Evolutionary conservation across 768 basidiomycete species (phyloP), one percentile per base, ranked within the genome.

Genomic region (Termitomyces sp.): DNA sequence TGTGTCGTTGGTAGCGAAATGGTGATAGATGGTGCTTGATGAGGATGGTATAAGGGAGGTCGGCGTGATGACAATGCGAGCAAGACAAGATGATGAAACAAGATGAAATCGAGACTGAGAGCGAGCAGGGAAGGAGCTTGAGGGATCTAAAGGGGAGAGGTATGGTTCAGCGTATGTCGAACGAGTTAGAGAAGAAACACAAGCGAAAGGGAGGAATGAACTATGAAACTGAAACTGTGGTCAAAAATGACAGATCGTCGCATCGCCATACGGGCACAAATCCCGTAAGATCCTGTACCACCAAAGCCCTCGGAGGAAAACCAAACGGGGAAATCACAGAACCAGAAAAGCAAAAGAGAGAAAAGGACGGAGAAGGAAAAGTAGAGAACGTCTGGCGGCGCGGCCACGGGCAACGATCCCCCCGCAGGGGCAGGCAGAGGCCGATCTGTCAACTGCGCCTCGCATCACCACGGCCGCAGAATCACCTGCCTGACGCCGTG

Each of bases 21-120:
- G 57, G 51, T 50, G 49, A 33, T 40, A 58, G 28, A 58, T 49
- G 35, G 39, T 57, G 55, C 54, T 40, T 57, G 44, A 57, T 58
- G 24, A 36, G 57, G 24, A n/a, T 58, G 57, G 15, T 24, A 22
- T 16, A n/a, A 16, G 39, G 28, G 39, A 32, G 2, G 18, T 55
- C 54, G 54, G 54, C 54, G 54, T 55, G 54, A 55, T 40, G 18
- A 28, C 36, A 28, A 54, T 55, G 28, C 54, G 9, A 39, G 12
- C 16, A 42, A 55, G 22, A 39, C 6, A 8, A 35, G 32, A 49
- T 28, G 5, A n/a, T 42, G 18, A 40, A 15, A 55, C 24, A 13
- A 40, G 24, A 40, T 28, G 3, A 28, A 33, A 48, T 36, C 7
- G 36, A 40, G 24, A 32, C 4, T 20, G 16, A 35, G 12, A 13